Base-by-base conservation (phyloP, 1,284 basidiomycete species). In the Leucoagaricus sp. region DNA sequence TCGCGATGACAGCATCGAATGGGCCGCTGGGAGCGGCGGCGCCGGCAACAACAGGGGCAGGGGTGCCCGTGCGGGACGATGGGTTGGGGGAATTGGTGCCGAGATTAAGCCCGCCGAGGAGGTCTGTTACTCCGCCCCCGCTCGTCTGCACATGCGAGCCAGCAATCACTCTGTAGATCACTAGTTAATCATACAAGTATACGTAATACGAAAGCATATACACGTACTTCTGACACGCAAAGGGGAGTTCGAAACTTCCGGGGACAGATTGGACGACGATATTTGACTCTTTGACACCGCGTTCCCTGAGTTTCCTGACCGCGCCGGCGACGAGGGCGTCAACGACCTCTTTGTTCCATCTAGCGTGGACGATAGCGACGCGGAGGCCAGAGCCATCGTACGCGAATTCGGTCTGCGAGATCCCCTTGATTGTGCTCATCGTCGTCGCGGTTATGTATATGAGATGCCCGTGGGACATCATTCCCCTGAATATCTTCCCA, bases 1-100 rank as follows among this genome's bases (percentile, higher is more conserved):
- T 94, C 38, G 95, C 93, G 68, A 99, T 96, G 62, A 98, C 87
- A 10, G 95, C 97, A 73, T 96, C 91, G 64, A 98, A 96, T 0
- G 93, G 87, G 57, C 83, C 80, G 49, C 79, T 83, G 9, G 84
- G 79, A 65, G 79, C 74, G 34, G n/a, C n/a, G n/a, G n/a, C n/a
- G n/a, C n/a, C n/a, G n/a, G 71, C 62, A 31, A 61, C 67, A 33
- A 64, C 64, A 7, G 67, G 67, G n/a, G 76, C 78, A 17, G 80
- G 83, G 0, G 83, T 81, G 13, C 73, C 73, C 0, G 81, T 69
- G 49, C 80, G 79, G 47, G 82, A 80, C n/a, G 66, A 50, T 13
- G 73, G 67, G 44, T 77, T 72, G 36, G 77, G 68, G 29, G 76
- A 66, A 26, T 58, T 61, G 49, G 64, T 68, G 21, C 72, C 70